Evolutionary conservation across 2,329 filamentous ascomycete species (phyloP), one percentile per base, ranked within the genome.

Genomic region (Cercospora brassicicola): DNA sequence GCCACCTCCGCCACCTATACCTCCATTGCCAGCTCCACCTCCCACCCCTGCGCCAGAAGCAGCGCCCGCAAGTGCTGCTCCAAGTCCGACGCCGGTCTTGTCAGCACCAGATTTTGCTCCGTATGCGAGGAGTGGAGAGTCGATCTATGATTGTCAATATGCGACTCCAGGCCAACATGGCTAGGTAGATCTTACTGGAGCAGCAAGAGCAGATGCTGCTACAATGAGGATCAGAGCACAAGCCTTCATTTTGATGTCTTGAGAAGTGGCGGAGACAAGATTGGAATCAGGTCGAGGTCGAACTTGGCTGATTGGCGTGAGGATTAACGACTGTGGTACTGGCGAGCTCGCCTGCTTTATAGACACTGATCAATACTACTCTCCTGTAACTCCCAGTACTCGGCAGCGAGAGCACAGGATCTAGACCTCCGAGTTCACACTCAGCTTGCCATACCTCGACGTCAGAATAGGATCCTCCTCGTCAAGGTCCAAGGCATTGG

Each of bases 21-120:
- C 65, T 15, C 65, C 65, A 53, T 67, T 67, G 48, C 65, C 65
- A 28, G 65, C 59, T 30, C 65, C 65, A 4, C 65, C 60, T 18
- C 65, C 65, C 8, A 62, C 51, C 7, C 65, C 65, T 10, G 15
- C 9, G 6, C 65, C 65, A 28, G 57, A 20, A 6, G 62, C 30
- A 6, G 60, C 51, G 1, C 33, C 59, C n/a, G 65, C 65, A 10
- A 30, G 26, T 18, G 65, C 65, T 4, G 56, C 23, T 39, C 65
- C 65, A 36, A 36, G 60, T 2, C 65, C 65, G 3, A 63, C 26
- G 15, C 65, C 65, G 4, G 65, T 67, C 11, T 20, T 56, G 10
- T 64, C 65, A 26, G 53, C 55, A 36, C 59, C 65, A 7, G n/a
- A 30, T 30, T 33, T 33, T 28, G 59, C 51, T 13, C 51, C 53